Evolutionary conservation across 2,329 filamentous ascomycete species (phyloP), one percentile per base, ranked within the genome.

Genomic region (Botryosphaeria dothidea): DNA sequence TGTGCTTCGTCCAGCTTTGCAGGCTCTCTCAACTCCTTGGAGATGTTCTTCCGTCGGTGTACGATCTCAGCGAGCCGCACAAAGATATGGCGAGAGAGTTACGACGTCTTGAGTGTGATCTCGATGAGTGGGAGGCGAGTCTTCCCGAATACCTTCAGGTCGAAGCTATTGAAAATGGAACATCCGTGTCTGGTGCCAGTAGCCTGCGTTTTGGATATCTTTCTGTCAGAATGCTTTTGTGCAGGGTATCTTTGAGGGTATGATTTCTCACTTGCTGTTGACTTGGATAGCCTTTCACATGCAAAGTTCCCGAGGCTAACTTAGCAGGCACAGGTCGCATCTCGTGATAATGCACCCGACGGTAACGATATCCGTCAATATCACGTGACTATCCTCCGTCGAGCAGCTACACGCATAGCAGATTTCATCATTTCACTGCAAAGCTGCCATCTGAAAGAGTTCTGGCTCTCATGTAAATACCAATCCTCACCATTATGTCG

Each of bases 1-100:
- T 81, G 52, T 84, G 83, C 48, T 85, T 85, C 65, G 79, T 85
- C 41, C 79, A 83, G 21, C 75, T 86, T 4, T 86, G 84, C 69
- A 78, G 75, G 13, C 73, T 86, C 70, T 84, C 72, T 71, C 73
- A 77, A 49, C 71, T 79, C 8, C 73, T 80, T n/a, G 76, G 76
- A 6, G 74, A 78, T 27, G 72, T 80, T 9, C 67, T 80, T 1
- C 77, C 77, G 1, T 65, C 78, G 8, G 73, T 80, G 0, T 79
- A 80, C 64, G 71, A 74, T 27, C 73, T 80, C 25, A 68, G 71
- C 0, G 71, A 73, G 6, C 70, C 75, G 29, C 69, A 71, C 7
- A 58, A 71, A 8, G 70, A 74, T 6, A 68, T 75, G 1, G 70
- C 71, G 8, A 69, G 69, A 19, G 68, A 71, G 21, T 70, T 78